Evolutionary conservation across 805 yeast genomes (phyloP).

Genomic region (Cyberlindnera meyerae): DNA sequence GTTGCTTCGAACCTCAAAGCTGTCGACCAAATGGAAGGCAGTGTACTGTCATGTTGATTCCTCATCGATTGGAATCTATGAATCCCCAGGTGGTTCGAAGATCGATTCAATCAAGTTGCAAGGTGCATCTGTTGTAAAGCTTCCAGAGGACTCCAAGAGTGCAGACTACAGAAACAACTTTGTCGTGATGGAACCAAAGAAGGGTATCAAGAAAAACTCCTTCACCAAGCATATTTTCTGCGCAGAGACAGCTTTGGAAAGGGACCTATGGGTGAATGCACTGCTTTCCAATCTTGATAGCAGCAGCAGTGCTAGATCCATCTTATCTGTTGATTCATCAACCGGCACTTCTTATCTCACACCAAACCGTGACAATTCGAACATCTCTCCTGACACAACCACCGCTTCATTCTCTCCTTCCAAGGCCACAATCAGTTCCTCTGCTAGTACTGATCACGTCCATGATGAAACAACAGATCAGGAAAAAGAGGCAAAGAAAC

Average conservation of each 20-base stretch:
- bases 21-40: conserved; percentile 62
- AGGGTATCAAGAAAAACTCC: conserved; percentile 20
- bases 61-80: conserved; percentile 51
- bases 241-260: conserved; percentile 72
- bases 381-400: conserved; percentile 3
- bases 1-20: conserved; percentile 55
- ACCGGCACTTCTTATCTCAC: conserved; percentile 1
- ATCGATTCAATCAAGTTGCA: conserved; percentile 47
- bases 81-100: conserved; percentile 48
- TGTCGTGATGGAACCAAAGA: conserved; percentile 44
- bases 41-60: conserved; percentile 66
- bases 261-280: conserved; percentile 65
- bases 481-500: conserved; percentile 37
- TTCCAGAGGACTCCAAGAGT: conserved; percentile 27
- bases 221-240: conserved; percentile 60
- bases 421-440: conserved; percentile 5
- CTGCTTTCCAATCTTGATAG: conserved; percentile 32
- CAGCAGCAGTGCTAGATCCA: conserved; percentile 11
- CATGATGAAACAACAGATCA: conserved; percentile 11
- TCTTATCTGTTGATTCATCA: conserved; percentile 8
- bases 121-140: conserved; percentile 54
- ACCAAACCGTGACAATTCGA: conserved; percentile 2
- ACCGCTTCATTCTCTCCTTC: conserved; percentile 2
- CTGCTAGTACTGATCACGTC: conserved; percentile 12
- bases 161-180: conserved; percentile 52